A percentile compares a stretch with the other conserved stretches of the same genome.
Conservation (phyloP, 371 early-diverging fungal species). For the Smittium mucronatum region DNA sequence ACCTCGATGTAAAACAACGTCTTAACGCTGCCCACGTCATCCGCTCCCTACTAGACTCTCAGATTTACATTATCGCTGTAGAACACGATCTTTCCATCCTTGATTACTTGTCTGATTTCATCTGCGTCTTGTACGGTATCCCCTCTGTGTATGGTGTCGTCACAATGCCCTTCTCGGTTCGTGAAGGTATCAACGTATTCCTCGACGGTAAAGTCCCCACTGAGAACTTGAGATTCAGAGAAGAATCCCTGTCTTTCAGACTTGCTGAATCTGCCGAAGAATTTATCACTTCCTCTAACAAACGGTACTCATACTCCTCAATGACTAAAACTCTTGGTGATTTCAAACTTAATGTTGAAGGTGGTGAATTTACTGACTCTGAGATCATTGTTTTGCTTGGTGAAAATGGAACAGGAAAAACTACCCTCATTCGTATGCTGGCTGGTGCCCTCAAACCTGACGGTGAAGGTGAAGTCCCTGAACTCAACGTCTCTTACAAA, state of each 20-base stretch:
- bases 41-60: slow-evolving; percentile 63
- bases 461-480: slow-evolving; percentile 60
- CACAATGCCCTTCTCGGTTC: slow-evolving; percentile 94
- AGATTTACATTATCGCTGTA: slow-evolving; percentile 90
- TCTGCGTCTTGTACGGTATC: slow-evolving; percentile 98
- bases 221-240: slow-evolving; percentile 99
- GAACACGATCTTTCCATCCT: slow-evolving; percentile 99
- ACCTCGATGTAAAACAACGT: slow-evolving; percentile 99
- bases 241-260: slow-evolving; percentile 91
- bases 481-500: slow-evolving; percentile 90
- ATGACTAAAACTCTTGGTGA: slow-evolving; percentile 78
- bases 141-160: slow-evolving; percentile 99
- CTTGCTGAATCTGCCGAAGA: slow-evolving; percentile 82
- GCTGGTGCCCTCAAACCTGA: slow-evolving; percentile 86
- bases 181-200: slow-evolving; percentile 99
- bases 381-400: slow-evolving; percentile 99
- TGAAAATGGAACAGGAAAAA: slow-evolving; percentile 99
- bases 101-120: slow-evolving; percentile 98
- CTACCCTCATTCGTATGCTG: slow-evolving; percentile 94
- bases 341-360: slow-evolving; percentile 73
- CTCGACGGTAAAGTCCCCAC: slow-evolving; percentile 97
- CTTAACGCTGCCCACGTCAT: slow-evolving; percentile 94
- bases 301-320: slow-evolving; percentile 71
- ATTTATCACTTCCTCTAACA: slow-evolving; percentile 40
- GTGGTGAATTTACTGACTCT: slow-evolving; percentile 90